phyloP scores from a whole-genome alignment of 2,329 filamentous ascomycete species.

The Talaromyces islandicus region DNA sequence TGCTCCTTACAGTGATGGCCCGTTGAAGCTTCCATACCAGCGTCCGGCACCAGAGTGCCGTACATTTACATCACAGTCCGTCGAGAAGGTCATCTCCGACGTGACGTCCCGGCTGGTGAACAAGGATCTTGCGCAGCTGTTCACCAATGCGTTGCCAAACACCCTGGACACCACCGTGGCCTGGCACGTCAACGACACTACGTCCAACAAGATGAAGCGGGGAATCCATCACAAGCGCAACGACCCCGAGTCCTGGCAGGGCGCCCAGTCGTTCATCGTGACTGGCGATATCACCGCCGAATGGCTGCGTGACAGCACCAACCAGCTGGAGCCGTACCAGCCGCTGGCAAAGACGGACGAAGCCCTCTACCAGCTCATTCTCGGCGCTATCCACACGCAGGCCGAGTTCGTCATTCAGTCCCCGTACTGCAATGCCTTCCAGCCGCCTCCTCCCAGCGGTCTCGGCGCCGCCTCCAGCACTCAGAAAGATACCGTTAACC shows the following conservation, averaged over 20 bases:
- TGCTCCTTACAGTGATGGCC: conserved; percentile 71
- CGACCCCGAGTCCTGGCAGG: conserved; percentile 63
- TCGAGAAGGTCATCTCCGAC: conserved; percentile 81
- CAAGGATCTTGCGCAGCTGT: conserved; percentile 81
- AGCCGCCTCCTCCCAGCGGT: conserved; percentile 80
- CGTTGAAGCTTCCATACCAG: conserved; percentile 76
- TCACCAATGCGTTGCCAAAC: conserved; percentile 92
- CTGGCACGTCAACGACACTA: conserved; percentile 68
- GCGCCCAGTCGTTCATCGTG: conserved; percentile 86
- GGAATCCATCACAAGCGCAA: conserved; percentile 37
- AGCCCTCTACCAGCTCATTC: conserved; percentile 69
- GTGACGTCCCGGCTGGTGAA: conserved; percentile 75
- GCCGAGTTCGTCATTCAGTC: conserved; percentile 89
- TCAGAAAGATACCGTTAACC: conserved; percentile 78
- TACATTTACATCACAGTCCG: conserved; percentile 79
- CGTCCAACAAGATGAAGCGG: conserved; percentile 20
- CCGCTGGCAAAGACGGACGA: conserved; percentile 74
- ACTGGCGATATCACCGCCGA: conserved; percentile 90
- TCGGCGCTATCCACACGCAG: conserved; percentile 94
- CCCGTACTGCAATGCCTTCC: conserved; percentile 97
- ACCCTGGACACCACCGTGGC: conserved; percentile 84
- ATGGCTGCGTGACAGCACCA: conserved; percentile 88
- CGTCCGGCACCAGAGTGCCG: conserved; percentile 74
- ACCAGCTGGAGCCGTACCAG: conserved; percentile 89
- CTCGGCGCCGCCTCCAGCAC: conserved; percentile 68